Base-by-base conservation (phyloP, 257 asterid genomes). In the Nicotiana tabacum region DNA sequence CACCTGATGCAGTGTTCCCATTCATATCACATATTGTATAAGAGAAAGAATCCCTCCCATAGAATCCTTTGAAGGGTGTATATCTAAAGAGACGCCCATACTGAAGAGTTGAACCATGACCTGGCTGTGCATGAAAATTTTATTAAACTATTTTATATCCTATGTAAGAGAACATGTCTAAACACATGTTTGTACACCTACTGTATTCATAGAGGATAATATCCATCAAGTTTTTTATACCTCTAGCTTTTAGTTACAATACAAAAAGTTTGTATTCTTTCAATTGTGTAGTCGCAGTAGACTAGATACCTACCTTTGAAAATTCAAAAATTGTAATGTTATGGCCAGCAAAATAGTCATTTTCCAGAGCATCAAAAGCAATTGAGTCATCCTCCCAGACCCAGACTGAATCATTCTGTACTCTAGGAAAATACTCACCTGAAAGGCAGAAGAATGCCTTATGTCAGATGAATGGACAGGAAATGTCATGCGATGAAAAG, bases 351-450 rank as follows among this genome's bases (percentile, higher is more conserved):
- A 90, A 89, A 82, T 87, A 93, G 85, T 94, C 99, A 17, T 96
- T 96, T 16, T 85, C 88, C 29, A 93, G 69, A 79, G 88, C 91
- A 83, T 94, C 83, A 77, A 96, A 91, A 77, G 91, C 94, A 62
- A 87, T 80, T 24, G 98, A 93, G 85, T 96, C 99, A 76, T 93
- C 97, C 92, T 94, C 98, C 99, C 98, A 96, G 30, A 94, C 92
- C 4, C 89, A 83, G 24, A 93, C 79, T 1, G 89, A 87, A 80
- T 96, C 98, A 30, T 92, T 84, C 81, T 78, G 79, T 58, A 84
- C 93, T 86, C 81, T 84, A 35, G 99, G 98, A 81, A 96, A 96
- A 88, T 96, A 92, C 78, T 93, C 97, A 82, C 89, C 99, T 95
- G 85, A 64, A 84, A 35, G 9, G 9, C 9, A 74, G 43, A 74